Evolutionary conservation across 352 stramenopile genomes (phyloP), one percentile per base, ranked within the genome.

Genomic region (Globisporangium nunn): DNA sequence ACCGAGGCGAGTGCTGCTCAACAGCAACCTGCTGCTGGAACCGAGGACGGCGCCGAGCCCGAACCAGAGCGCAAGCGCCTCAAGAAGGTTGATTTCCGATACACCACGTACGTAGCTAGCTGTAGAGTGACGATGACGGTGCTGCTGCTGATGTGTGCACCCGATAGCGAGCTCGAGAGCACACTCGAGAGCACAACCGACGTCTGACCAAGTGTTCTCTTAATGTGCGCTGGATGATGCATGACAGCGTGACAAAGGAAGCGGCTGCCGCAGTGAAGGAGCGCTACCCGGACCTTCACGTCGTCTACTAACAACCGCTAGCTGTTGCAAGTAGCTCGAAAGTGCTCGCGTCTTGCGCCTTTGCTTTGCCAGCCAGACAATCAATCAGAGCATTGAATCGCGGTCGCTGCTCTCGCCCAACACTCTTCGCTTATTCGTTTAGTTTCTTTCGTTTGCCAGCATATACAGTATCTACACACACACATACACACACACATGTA

Each of bases 11-110:
- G 23, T 23, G 23, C 23, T 23, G 23, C 23, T 23, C 48, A 48
- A 7, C 40, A 17, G 37, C 45, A 29, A 8, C 30, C 56, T 1
- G n/a, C n/a, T n/a, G 62, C 61, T 52, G 33, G 29, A 3, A 18
- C 52, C 18, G 14, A 37, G 29, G 59, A 66, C 4, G 69, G 29
- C 8, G 71, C 77, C 12, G 82, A 76, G 4, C 66, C 72, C 17
- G 80, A 87, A 44, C 85, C 82, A 0, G 81, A 90, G 59, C 78
- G 78, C 35, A 96, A 96, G 69, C 78, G 81, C 6, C 76, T 96
- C 45, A 96, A 96, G 69, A 91, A 88, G 52, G 74, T 96, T 52
- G 85, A 96, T 52, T 91, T 96, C 33, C 86, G 86, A 55, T 96
- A 96, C 71, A 96, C 86, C 14, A 81, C 69, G 86, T 94, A 80